Evolutionary conservation across 129 eudicot genomes (phyloP), one percentile per base, ranked within the genome.

Genomic region (Deinandra increscens): DNA sequence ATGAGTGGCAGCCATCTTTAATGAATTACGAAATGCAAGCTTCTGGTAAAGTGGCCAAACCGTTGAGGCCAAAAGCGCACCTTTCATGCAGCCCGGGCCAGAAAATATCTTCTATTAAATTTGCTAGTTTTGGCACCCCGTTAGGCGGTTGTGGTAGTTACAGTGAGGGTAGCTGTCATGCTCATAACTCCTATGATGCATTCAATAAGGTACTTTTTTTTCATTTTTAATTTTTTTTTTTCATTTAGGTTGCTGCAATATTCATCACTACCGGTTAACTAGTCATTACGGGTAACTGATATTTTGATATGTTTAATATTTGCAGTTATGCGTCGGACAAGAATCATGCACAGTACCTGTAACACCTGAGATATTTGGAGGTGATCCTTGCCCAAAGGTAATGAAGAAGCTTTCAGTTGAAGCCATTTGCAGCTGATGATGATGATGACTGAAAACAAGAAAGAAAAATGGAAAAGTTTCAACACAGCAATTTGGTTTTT

Each of bases 91-190:
- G 84, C 66, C 71, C 91, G 12, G 99, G 99, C 23, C 97, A 94
- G 66, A 90, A 87, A 72, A 94, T 94, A 12, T 75, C 97, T 1
- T 90, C 96, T 1, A 90, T 94, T n/a, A 94, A 90, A 58, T 94
- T 94, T 81, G 99, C 99, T 34, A 94, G 99, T 75, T 94, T 94
- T 76, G 99, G 99, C 33, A 94, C 97, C 26, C 99, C 99, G 1
- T 82, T 81, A 29, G 99, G 99, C 3, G 72, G 74, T 60, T 94
- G 99, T 77, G 99, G 99, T 76, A 85, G 73, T 82, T 94, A 75
- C 79, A 70, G 67, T 0, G 86, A 94, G 85, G 99, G 99, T 46
- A 60, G 85, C 41, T 94, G 99, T 69, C 99, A 94, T 79, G 99
- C 99, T 26, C 89, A 83, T 56, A 68, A 87, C 37, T 94, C 99